Base-by-base conservation (phyloP, 2,329 filamentous ascomycete species). In the Aspergillus sp. region DNA sequence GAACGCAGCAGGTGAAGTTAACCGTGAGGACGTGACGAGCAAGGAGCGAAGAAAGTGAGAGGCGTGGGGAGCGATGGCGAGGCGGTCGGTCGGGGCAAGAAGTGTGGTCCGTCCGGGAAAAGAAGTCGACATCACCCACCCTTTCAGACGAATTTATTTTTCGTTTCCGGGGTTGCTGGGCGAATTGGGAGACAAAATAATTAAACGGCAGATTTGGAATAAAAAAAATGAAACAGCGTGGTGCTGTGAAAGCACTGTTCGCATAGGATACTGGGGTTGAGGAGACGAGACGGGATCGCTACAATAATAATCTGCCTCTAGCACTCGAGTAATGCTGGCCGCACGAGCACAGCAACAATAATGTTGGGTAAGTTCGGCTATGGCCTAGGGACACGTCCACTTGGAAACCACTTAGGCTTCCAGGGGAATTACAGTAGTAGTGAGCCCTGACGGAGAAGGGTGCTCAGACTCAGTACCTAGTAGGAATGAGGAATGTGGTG, bases 21-120 rank as follows among this genome's bases (percentile, higher is more conserved):
- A 52, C 52, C 41, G 19, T 33, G 17, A 53, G 15, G 40, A 52
- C 41, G 47, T 49, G 49, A 58, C 52, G 56, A 39, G 55, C 52
- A 53, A 55, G 43, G 53, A 56, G 40, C 14, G 49, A 48, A 52
- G 27, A 55, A 57, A 39, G 54, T 49, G 53, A 58, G 62, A 64
- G 62, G 64, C 64, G 63, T 65, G 64, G 65, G 57, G 63, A 67
- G 64, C 50, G 52, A 60, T 53, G 60, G 60, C 60, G 66, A 67
- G 66, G 63, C 61, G 62, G 68, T 66, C 64, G 64, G 64, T 59
- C 60, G 63, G 66, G 60, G 61, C 46, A 57, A 57, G 52, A 56
- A 53, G 48, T 54, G 49, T 47, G 51, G 39, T 53, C 31, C 49
- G 45, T 33, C 15, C 46, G 14, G 56, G 54, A 54, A 54, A 47